A percentile compares a stretch with the other conserved stretches of the same genome.
phyloP scores from a whole-genome alignment of 768 basidiomycete genomes.

The Agrocybe pediades region DNA sequence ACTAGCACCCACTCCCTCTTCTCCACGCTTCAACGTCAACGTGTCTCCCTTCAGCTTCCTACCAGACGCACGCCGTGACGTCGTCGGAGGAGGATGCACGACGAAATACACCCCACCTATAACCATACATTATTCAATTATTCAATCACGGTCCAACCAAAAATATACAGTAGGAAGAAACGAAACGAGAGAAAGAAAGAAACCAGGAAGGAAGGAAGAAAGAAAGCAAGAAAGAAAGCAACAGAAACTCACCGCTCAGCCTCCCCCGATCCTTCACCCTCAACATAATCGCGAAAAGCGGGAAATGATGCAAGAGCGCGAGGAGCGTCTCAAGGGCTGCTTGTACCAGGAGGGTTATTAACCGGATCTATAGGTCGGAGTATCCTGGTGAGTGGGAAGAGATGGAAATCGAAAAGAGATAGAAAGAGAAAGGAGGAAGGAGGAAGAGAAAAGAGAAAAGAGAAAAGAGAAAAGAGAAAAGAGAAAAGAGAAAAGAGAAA shows the following conservation, averaged over 20 bases:
- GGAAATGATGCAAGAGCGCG: conserved; percentile 89
- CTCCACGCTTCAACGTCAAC: neutral
- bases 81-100: conserved; percentile 2
- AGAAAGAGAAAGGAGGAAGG: conserved; percentile 1
- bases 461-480: neutral
- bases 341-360: conserved; percentile 55
- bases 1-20: conserved; percentile 8
- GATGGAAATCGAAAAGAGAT: too few species aligned
- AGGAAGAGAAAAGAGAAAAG: conserved; percentile 1
- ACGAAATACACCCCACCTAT: conserved; percentile 24
- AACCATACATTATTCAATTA: too few species aligned
- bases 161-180: too few species aligned
- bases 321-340: conserved; percentile 65
- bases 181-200: neutral
- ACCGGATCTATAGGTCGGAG: conserved; percentile 41
- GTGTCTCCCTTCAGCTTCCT: neutral
- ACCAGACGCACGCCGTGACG: too few species aligned
- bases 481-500: conserved; percentile 6
- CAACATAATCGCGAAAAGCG: conserved; percentile 85
- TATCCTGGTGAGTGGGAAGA: conserved; percentile 34
- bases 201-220: conserved; percentile 16
- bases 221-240: neutral
- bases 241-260: conserved; percentile 62
- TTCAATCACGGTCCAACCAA: too few species aligned
- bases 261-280: conserved; percentile 82